Evolutionary conservation across 2,329 filamentous ascomycete species (phyloP), one percentile per base, ranked within the genome.

Genomic region (Fusarium sp.): DNA sequence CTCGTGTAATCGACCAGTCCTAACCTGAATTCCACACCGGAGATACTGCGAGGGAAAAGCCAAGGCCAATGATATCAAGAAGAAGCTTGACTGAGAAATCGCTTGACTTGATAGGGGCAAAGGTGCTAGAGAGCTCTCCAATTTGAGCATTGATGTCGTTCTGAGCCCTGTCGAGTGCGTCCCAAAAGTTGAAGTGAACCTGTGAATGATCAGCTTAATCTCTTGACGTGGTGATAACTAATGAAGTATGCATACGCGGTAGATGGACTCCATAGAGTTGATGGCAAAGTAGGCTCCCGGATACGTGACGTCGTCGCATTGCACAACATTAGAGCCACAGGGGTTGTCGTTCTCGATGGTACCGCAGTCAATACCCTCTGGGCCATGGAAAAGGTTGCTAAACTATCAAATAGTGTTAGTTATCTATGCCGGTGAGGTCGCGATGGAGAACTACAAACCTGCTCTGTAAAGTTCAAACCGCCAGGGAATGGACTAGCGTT

Each of bases 391-490:
- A 0, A 52, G 23, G 23, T 37, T 52, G 10, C 48, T 52, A 1
- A 52, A 52, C 31, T 52, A 21, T 21, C 4, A 4, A 21, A 1
- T 1, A 16, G 10, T 3, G 23, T 52, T 12, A 27, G 48, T 25
- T 1, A 11, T 16, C 0, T 52, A 15, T 21, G 0, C 6, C 5
- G 0, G 2, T 7, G 6, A 0, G 18, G 2, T 27, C 23, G 3
- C 7, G 14, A 27, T 19, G 46, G 11, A 14, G 10, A 35, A 35
- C 23, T 6, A 21, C 12, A 1, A 27, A 37, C 48, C 48, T 52
- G 48, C 14, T 52, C 31, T 21, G 48, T 52, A 37, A 52, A 52
- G 31, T 52, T 52, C 23, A 52, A 37, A 7, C 33, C 18, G 6
- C 48, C 48, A 25, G 31, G 48, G 31, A 52, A 52, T 14, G 31